Conservation (phyloP, 1,284 basidiomycete species). For the Ceratobasidium sp. region DNA sequence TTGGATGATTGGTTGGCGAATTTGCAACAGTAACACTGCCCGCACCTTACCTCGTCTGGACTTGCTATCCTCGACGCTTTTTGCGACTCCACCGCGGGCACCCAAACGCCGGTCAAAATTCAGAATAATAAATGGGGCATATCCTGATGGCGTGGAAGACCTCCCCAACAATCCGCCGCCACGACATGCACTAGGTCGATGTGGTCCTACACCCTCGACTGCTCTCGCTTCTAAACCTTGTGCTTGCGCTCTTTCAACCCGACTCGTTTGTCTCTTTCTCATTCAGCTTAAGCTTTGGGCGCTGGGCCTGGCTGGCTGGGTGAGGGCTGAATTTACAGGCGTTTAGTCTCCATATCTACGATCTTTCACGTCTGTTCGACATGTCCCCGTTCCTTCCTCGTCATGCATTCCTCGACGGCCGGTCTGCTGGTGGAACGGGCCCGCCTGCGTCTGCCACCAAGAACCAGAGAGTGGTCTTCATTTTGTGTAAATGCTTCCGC, state of each 20-base stretch:
- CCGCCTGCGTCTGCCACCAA: not conserved
- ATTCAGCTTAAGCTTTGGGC: slow-evolving; percentile 23
- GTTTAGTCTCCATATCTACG: slow-evolving; percentile 11
- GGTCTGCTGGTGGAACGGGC: not conserved
- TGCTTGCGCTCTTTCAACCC: slow-evolving; percentile 13
- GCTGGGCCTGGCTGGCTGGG: slow-evolving; percentile 13
- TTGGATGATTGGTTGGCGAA: slow-evolving; percentile 29
- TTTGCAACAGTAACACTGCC: slow-evolving; percentile 33
- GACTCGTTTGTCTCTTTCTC: slow-evolving; percentile 9
- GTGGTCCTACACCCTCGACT: slow-evolving; percentile 29
- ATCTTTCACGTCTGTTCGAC: slow-evolving; percentile 37
- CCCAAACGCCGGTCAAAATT: slow-evolving; percentile 27
- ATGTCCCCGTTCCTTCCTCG: slow-evolving; percentile 33
- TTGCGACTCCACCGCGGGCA: slow-evolving; percentile 32
- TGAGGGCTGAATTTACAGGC: not conserved
- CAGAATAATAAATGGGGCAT: slow-evolving; percentile 6
- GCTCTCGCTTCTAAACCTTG: not conserved
- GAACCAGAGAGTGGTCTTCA: slow-evolving; percentile 7
- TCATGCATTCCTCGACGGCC: slow-evolving; percentile 28
- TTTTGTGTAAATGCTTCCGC: slow-evolving; percentile 20
- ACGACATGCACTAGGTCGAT: slow-evolving; percentile 12
- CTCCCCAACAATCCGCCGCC: slow-evolving; percentile 16
- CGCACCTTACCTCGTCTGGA: slow-evolving; percentile 22
- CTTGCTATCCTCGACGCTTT: slow-evolving; percentile 14
- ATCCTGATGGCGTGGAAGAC: not conserved